These are phyloP conservation scores for Colletotrichum salicis DNA, from an alignment of 2,329 filamentous ascomycete genomes.

Conservation along the genomic window DNA sequence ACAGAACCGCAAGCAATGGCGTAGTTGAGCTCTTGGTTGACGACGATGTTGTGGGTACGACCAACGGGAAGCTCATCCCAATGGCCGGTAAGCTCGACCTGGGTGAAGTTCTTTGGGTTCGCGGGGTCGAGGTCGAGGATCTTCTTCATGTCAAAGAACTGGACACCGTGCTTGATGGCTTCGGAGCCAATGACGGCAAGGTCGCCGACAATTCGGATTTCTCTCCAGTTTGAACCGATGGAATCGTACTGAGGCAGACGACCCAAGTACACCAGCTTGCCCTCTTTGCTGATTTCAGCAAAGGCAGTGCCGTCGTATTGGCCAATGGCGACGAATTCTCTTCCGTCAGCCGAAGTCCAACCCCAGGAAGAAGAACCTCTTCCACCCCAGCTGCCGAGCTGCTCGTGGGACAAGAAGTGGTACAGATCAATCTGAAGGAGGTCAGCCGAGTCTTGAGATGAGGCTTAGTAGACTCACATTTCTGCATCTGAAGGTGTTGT, in stretches of 20 bases:
- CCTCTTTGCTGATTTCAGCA: constrained; percentile 60
- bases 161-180: constrained; percentile 64
- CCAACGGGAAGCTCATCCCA: constrained; percentile 52
- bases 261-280: constrained; percentile 64
- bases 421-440: constrained; percentile 45
- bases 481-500: constrained; percentile 59
- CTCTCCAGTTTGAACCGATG: constrained; percentile 61
- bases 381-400: constrained; percentile 46
- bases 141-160: constrained; percentile 72
- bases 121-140: constrained; percentile 58
- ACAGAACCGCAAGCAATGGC: constrained; percentile 54
- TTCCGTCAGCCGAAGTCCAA: constrained; percentile 62
- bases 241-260: constrained; percentile 59
- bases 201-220: constrained; percentile 57
- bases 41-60: constrained; percentile 59
- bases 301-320: constrained; percentile 66
- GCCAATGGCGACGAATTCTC: constrained; percentile 65
- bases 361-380: constrained; percentile 59
- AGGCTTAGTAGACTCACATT: constrained; percentile 46
- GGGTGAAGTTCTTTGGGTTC: constrained; percentile 54
- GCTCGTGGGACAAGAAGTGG: constrained; percentile 49
- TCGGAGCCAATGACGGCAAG: constrained; percentile 52
- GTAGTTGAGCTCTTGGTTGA: constrained; percentile 58
- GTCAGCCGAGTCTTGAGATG: neutral
- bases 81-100: constrained; percentile 53